phyloP scores from a whole-genome alignment of 169 alveolate genomes.

The Eimeria sp. region DNA sequence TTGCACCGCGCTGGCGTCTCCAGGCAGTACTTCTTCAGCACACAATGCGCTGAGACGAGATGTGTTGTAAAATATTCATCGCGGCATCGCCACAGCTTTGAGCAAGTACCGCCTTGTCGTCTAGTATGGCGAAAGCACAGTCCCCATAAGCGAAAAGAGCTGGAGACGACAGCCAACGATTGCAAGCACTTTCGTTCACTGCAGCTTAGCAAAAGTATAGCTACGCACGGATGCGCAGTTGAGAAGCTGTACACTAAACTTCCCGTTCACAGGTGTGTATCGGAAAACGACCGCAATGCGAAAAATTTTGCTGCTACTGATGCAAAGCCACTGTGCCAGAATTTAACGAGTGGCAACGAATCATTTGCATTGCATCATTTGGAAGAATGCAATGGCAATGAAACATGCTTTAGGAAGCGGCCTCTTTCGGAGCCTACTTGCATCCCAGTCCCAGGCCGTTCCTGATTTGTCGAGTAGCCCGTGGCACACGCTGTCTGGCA shows the following conservation, averaged over 20 bases:
- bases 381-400: neutral
- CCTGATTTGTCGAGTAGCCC: neutral
- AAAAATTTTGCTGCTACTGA: neutral
- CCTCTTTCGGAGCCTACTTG: neutral
- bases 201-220: neutral
- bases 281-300: neutral
- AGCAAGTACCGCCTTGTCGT: neutral
- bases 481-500: neutral
- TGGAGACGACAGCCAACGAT: neutral
- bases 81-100: neutral
- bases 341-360: neutral
- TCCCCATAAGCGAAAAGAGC: neutral
- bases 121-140: neutral
- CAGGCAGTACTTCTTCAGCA: neutral
- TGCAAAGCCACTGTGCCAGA: neutral
- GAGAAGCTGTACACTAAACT: neutral
- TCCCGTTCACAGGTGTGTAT: neutral
- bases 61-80: neutral
- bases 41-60: neutral
- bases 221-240: neutral
- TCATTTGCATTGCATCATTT: neutral
- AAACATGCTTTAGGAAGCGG: neutral
- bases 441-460: neutral
- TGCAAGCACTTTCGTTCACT: neutral
- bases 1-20: neutral